Evolutionary conservation across 2,329 filamentous ascomycete species (phyloP), one percentile per base, ranked within the genome.

Genomic region (Trichoderma guizhouense): DNA sequence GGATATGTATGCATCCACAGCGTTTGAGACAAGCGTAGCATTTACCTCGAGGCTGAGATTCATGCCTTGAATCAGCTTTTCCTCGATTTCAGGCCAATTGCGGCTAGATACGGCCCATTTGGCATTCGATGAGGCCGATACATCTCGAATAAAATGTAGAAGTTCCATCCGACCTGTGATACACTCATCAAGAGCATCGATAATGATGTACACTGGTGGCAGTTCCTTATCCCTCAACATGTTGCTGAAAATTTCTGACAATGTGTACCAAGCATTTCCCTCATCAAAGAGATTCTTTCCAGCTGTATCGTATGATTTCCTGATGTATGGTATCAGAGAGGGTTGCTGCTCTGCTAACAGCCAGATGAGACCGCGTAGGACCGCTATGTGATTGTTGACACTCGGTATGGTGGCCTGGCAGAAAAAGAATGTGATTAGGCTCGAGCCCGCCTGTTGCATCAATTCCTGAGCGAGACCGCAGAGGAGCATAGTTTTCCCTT

Each of bases 181-280:
- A 34, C 71, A 72, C 74, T 87, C 84, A 71, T 87, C 84, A 1
- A 87, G 81, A 1, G 83, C 84, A 75, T 87, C 84, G 57, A 87
- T 75, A 14, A 86, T 72, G 5, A 87, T 66, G 72, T 79, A 79
- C 0, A 76, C 78, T 0, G 14, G 72, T 1, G 75, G 18, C 3
- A 82, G 68, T 7, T 14, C 75, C 3, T 73, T 69, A 57, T 85
- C 82, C 15, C 78, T 18, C 2, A 87, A 71, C 12, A 87, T 83
- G 5, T 74, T 73, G 0, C 18, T 72, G 0, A 87, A 79, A 6
- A 86, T 81, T 2, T 79, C 71, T 0, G 74, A 78, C 7, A 87
- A 64, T 1, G 77, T 75, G 53, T 76, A 36, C 78, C 79, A 84
- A 2, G 80, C 77, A 77, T 83, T 84, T 0, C 51, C 15, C 51